These are phyloP conservation scores for Roridomyces roridus DNA, from an alignment of 768 basidiomycete genomes.

Conservation along the genomic window DNA sequence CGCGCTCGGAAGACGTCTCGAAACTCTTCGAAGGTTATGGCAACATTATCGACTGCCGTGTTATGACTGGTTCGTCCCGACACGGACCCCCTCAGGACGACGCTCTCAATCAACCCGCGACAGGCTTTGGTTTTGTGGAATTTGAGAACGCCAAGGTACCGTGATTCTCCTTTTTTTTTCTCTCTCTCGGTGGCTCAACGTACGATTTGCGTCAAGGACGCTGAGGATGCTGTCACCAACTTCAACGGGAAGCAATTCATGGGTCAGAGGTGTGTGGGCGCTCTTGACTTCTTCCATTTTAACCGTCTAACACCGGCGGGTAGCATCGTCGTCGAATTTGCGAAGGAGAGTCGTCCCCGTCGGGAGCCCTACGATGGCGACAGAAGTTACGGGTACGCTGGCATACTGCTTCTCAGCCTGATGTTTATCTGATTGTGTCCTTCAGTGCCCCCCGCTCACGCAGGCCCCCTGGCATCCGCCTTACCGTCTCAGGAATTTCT, in stretches of 20 bases:
- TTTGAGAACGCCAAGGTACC: constrained; percentile 83
- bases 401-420: neutral
- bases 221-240: constrained; percentile 89
- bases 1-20: constrained; percentile 82
- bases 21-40: constrained; percentile 94
- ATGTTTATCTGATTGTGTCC: neutral
- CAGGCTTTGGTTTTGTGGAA: constrained; percentile 96
- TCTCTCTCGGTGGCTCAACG: neutral
- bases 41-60: constrained; percentile 86
- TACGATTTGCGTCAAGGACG: constrained; percentile 64
- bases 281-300: neutral
- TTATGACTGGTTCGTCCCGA: constrained; percentile 83
- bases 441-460: constrained; percentile 66
- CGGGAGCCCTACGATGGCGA: constrained; percentile 74
- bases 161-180: constrained; percentile 18
- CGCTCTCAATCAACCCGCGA: constrained; percentile 27
- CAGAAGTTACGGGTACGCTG: constrained; percentile 60
- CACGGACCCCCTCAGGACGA: constrained; percentile 19
- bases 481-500: constrained; percentile 88
- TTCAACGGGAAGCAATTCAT: constrained; percentile 91
- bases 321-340: constrained; percentile 96
- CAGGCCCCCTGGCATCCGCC: constrained; percentile 80
- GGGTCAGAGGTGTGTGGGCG: constrained; percentile 72
- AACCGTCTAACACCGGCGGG: neutral
- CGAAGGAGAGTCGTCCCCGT: constrained; percentile 89